phyloP scores from a whole-genome alignment of 805 yeast species.

The Komagataella ulmi region DNA sequence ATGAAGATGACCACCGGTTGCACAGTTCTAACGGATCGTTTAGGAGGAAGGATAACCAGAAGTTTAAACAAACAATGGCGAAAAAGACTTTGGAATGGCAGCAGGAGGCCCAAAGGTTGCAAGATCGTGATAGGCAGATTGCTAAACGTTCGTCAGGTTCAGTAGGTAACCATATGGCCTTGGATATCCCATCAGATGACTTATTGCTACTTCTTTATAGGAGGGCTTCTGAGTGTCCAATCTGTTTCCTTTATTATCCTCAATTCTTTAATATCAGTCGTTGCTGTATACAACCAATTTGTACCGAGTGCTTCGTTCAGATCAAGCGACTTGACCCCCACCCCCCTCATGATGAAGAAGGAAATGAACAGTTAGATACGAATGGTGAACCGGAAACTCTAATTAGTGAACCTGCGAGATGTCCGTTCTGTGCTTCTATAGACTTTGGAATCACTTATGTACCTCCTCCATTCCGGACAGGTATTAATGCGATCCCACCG shows the following conservation, averaged over 20 bases:
- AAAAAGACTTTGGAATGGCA: conserved; percentile 23
- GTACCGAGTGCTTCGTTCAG: conserved; percentile 95
- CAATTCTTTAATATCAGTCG: conserved; percentile 62
- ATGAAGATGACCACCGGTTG: conserved; percentile 45
- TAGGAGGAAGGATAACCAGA: conserved; percentile 36
- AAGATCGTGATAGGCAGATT: conserved; percentile 14
- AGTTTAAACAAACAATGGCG: conserved; percentile 24
- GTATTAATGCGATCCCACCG: conserved; percentile 45
- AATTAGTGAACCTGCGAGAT: conserved; percentile 76
- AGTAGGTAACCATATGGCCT: conserved; percentile 13
- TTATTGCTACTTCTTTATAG: conserved; percentile 50
- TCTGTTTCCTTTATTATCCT: conserved; percentile 84
- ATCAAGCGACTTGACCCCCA: conserved; percentile 88
- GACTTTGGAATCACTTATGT: conserved; percentile 75
- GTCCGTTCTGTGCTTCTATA: conserved; percentile 88
- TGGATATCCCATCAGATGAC: conserved; percentile 24
- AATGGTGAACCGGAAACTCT: conserved; percentile 43
- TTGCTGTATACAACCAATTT: conserved; percentile 88
- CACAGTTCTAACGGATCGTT: conserved; percentile 31
- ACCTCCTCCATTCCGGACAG: conserved; percentile 45
- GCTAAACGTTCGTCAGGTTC: conserved; percentile 3
- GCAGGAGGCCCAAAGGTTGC: conserved; percentile 19
- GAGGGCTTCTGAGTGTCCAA: conserved; percentile 77
- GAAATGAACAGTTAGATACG: conserved; percentile 8
- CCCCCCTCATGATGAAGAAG: conserved; percentile 65